Percentiles rank a stretch among this genome's conserved stretches.
Conservation (phyloP, 2,329 filamentous ascomycete genomes). For the Cladosporium sp. region DNA sequence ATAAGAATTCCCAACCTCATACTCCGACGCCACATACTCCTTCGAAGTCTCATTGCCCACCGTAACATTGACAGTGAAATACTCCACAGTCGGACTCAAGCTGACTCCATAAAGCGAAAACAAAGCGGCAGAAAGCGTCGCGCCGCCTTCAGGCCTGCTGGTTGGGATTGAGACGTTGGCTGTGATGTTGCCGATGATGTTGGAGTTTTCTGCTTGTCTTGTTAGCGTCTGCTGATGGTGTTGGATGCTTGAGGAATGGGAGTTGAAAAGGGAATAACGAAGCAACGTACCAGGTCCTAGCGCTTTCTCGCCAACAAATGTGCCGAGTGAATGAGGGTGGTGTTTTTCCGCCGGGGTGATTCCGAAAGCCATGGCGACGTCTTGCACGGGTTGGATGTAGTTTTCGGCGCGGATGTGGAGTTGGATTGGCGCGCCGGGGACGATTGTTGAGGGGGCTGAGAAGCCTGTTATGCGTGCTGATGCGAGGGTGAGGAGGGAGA, state of each 20-base stretch:
- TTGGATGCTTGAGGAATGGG: too few relatives aligned
- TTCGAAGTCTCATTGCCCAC: constrained; percentile 16
- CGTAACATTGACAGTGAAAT: constrained; percentile 19
- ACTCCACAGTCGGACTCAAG: constrained; percentile 6
- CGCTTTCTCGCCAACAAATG: constrained; percentile 3
- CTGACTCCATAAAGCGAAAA: constrained; percentile 18
- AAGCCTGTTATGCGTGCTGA: constrained; percentile 43
- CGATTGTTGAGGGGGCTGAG: constrained; percentile 38
- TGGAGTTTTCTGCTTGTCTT: constrained; percentile 13
- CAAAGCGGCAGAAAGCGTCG: constrained; percentile 16
- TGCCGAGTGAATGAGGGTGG: constrained; percentile 12
- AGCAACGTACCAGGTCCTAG: neutral
- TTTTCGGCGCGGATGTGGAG: constrained; percentile 37
- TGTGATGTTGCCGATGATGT: constrained; percentile 19
- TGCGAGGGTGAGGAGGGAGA: constrained; percentile 20
- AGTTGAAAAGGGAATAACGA: neutral
- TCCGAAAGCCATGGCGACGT: constrained; percentile 44
- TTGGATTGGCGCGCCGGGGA: constrained; percentile 34
- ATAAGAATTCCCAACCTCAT: neutral
- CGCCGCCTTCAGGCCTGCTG: constrained; percentile 3
- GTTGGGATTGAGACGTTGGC: constrained; percentile 20
- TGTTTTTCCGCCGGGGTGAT: constrained; percentile 12
- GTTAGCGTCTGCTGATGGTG: too few relatives aligned
- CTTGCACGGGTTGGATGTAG: constrained; percentile 44
- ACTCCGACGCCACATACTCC: constrained; percentile 14